Conservation (phyloP, 306 rosid genomes). For the Sicyos edulis region DNA sequence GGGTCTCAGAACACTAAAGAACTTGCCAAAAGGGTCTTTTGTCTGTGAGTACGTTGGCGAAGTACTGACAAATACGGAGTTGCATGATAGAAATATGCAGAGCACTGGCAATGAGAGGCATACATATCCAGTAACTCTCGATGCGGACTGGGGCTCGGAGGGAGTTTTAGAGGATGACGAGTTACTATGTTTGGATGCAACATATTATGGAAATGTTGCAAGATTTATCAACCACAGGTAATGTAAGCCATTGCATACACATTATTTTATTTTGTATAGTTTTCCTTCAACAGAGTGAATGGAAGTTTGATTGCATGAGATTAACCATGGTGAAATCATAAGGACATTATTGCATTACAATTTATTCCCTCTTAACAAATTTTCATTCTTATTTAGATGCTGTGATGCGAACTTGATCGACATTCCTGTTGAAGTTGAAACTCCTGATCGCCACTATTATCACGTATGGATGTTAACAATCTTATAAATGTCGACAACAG, state of each 20-base stretch:
- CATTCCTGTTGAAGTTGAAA: slow-evolving; percentile 89
- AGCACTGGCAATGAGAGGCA: slow-evolving; percentile 48
- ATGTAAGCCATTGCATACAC: slow-evolving; percentile 2
- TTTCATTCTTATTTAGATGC: slow-evolving; percentile 37
- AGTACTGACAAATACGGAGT: slow-evolving; percentile 70
- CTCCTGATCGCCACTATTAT: slow-evolving; percentile 91
- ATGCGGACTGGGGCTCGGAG: slow-evolving; percentile 95
- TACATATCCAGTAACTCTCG: slow-evolving; percentile 85
- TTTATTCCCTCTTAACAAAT: background rate
- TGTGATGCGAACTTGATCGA: slow-evolving; percentile 62
- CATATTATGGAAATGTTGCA: slow-evolving; percentile 78
- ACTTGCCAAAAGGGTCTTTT: slow-evolving; percentile 67
- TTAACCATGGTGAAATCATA: no score
- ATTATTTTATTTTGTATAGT: background rate
- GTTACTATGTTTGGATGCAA: slow-evolving; percentile 89
- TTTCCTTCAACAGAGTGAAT: background rate
- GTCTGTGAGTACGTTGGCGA: slow-evolving; percentile 88
- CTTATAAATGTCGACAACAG: background rate
- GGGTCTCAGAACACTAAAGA: slow-evolving; percentile 74
- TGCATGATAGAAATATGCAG: slow-evolving; percentile 49
- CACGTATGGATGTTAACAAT: slow-evolving; percentile 43
- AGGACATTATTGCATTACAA: background rate
- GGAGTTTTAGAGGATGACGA: slow-evolving; percentile 63
- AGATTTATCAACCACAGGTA: slow-evolving; percentile 95
- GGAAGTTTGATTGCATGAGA: slow-evolving; percentile 1